Evolutionary conservation across 352 stramenopile species (phyloP).

Genomic region (Phytophthora ramorum): DNA sequence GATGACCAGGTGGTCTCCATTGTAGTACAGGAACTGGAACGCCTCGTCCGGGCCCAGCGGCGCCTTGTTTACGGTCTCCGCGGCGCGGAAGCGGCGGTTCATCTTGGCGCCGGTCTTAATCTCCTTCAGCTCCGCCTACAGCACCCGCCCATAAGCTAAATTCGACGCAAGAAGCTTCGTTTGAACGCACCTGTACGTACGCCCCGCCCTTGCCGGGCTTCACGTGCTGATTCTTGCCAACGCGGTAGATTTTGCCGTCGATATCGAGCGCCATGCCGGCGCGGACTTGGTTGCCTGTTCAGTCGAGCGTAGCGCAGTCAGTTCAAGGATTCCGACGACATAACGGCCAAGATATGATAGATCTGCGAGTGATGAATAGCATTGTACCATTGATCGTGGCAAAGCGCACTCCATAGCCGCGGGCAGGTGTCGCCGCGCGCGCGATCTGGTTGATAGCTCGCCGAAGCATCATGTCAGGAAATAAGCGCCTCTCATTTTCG

Average conservation of each 20-base stretch:
- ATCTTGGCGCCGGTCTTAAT: slow-evolving; percentile 89
- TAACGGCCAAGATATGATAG: not conserved
- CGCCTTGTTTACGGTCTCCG: slow-evolving; percentile 83
- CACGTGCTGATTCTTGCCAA: slow-evolving; percentile 85
- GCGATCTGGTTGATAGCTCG: slow-evolving; percentile 48
- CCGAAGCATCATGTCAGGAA: slow-evolving; percentile 40
- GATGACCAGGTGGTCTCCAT: slow-evolving; percentile 79
- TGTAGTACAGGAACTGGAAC: slow-evolving; percentile 88
- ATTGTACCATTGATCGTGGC: slow-evolving; percentile 70
- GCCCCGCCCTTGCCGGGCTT: slow-evolving; percentile 88
- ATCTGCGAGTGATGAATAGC: not conserved
- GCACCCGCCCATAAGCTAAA: not conserved
- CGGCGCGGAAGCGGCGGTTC: slow-evolving; percentile 82
- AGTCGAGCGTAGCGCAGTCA: slow-evolving; percentile 12
- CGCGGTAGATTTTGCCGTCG: slow-evolving; percentile 85
- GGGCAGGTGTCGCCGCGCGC: slow-evolving; percentile 18
- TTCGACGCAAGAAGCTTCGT: not conserved
- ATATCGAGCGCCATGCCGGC: slow-evolving; percentile 86
- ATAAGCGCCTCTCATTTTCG: slow-evolving; percentile 18
- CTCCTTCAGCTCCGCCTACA: slow-evolving; percentile 83
- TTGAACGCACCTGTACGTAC: slow-evolving; percentile 66
- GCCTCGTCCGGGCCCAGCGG: slow-evolving; percentile 72
- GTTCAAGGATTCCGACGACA: not conserved
- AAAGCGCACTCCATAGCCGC: slow-evolving; percentile 56
- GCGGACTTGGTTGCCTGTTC: slow-evolving; percentile 81